Conservation (phyloP, 2,329 filamentous ascomycete species). For the Xylaria sp. region DNA sequence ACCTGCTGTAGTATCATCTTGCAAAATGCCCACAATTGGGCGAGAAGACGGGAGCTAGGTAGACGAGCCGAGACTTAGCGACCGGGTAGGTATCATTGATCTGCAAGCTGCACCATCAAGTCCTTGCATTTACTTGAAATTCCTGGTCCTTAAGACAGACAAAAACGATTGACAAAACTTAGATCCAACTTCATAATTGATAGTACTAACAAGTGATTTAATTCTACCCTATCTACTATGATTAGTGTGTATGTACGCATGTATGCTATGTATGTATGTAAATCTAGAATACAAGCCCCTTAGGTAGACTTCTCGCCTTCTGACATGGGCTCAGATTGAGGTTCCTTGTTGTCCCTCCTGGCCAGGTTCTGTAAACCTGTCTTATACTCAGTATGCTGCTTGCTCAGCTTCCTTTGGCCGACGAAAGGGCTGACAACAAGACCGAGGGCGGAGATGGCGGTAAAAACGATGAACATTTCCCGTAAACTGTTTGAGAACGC, state of each 20-base stretch:
- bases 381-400: slow-evolving; percentile 67
- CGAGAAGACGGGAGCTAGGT: not conserved
- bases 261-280: not conserved
- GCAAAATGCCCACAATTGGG: not conserved
- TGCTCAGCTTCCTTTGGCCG: slow-evolving; percentile 62
- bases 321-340: slow-evolving; percentile 16
- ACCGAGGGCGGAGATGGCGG: slow-evolving; percentile 60
- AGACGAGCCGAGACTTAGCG: not conserved
- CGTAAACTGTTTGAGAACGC: slow-evolving; percentile 63
- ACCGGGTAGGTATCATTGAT: not conserved
- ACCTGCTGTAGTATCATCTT: not conserved
- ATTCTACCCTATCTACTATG: slow-evolving; percentile 20
- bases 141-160: not conserved
- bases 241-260: not conserved
- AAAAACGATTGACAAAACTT: no score
- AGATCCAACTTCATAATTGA: not conserved
- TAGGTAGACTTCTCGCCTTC: slow-evolving; percentile 31
- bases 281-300: not conserved
- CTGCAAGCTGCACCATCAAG: not conserved
- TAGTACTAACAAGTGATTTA: not conserved
- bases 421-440: slow-evolving; percentile 62
- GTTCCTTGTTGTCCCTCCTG: slow-evolving; percentile 26
- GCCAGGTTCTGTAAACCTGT: slow-evolving; percentile 62
- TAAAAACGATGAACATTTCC: slow-evolving; percentile 69
- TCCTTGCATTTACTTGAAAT: not conserved